Percentiles rank a stretch among this genome's conserved stretches.
Conservation (phyloP, 331 rosid species). For the Cydonia oblonga region DNA sequence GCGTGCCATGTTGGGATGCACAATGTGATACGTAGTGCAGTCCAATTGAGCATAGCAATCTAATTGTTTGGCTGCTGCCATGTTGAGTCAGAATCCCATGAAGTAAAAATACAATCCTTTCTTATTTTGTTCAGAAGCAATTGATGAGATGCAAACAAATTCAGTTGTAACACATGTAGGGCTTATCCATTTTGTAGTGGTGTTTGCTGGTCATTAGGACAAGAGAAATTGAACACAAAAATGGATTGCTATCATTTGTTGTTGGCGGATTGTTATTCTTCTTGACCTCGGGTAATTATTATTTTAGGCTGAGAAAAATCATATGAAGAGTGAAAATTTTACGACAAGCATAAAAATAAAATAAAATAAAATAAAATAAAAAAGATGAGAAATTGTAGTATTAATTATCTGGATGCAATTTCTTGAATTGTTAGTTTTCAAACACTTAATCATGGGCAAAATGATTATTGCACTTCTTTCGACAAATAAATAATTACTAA, state of each 20-base stretch:
- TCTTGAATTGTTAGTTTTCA: not conserved
- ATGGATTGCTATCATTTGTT: not conserved
- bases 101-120: not conserved
- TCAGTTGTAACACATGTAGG: not conserved
- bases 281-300: not conserved
- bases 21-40: not conserved
- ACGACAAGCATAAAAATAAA: no score
- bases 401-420: not conserved
- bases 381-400: not conserved
- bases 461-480: not conserved
- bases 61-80: not conserved
- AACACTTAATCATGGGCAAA: not conserved
- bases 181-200: constrained; percentile 10
- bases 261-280: not conserved
- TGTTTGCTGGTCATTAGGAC: not conserved
- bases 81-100: constrained; percentile 17
- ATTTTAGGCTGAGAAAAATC: no score
- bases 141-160: not conserved
- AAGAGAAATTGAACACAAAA: not conserved
- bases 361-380: no score
- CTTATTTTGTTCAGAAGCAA: not conserved
- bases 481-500: not conserved
- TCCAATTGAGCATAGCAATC: constrained; percentile 11
- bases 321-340: no score
- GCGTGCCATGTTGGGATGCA: not conserved